These are phyloP conservation scores for Claviceps paspali DNA, from an alignment of 2,329 filamentous ascomycete species.

Conservation along the genomic window DNA sequence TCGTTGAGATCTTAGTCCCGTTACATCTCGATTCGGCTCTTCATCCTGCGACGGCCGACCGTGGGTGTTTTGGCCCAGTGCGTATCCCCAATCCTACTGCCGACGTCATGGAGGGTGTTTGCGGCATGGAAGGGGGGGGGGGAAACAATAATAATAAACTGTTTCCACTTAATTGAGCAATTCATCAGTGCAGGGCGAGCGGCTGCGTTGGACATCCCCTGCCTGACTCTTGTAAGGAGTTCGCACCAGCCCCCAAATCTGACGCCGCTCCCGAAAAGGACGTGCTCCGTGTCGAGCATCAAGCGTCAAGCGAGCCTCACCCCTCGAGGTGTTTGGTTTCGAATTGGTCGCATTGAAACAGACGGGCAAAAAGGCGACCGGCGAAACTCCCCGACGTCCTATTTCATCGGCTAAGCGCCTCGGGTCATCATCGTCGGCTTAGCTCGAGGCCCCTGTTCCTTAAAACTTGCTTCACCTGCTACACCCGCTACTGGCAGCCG, in stretches of 20 bases:
- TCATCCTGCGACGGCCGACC: slow-evolving; percentile 9
- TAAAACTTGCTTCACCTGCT: slow-evolving; percentile 38
- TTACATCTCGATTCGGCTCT: slow-evolving; percentile 12
- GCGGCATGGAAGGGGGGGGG: too few relatives aligned
- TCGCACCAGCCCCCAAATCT: background rate
- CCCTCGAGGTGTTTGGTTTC: slow-evolving; percentile 15
- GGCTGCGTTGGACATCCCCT: background rate
- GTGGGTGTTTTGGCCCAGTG: slow-evolving; percentile 10
- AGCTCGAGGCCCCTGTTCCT: too few relatives aligned
- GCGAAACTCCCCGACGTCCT: too few relatives aligned
- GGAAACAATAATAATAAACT: too few relatives aligned
- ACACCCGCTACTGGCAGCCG: too few relatives aligned
- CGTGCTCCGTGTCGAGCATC: background rate
- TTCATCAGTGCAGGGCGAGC: background rate
- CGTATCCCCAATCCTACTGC: slow-evolving; percentile 5
- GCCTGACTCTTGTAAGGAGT: background rate
- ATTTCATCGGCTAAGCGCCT: too few relatives aligned
- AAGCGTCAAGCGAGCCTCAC: background rate
- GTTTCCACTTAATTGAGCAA: too few relatives aligned
- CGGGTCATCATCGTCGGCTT: too few relatives aligned
- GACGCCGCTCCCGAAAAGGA: background rate
- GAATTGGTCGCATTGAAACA: too few relatives aligned
- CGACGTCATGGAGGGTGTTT: too few relatives aligned
- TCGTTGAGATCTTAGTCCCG: slow-evolving; percentile 13
- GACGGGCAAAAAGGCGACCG: too few relatives aligned